Evolutionary conservation across 2,329 filamentous ascomycete species (phyloP).

Genomic region (Pseudocercospora vitis): DNA sequence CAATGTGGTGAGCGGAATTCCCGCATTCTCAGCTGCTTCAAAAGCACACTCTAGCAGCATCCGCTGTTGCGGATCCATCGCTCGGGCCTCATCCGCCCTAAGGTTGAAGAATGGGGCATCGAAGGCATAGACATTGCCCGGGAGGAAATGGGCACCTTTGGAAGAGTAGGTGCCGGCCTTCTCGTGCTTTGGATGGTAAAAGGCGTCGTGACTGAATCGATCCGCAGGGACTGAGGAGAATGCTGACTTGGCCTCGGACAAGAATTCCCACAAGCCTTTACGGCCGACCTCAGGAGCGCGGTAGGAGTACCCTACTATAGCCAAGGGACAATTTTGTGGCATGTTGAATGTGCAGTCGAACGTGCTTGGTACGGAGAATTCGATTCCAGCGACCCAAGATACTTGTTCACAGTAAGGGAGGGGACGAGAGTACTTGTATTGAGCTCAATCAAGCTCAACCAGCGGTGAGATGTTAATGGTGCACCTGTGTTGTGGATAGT

Average conservation of each 20-base stretch:
- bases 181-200: conserved; percentile 22
- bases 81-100: conserved; percentile 1
- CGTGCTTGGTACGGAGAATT: too few relatives aligned
- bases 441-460: too few relatives aligned
- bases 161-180: conserved; percentile 1
- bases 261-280: neutral
- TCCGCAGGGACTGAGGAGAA: conserved; percentile 19
- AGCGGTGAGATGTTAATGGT: too few relatives aligned
- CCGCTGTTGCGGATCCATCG: conserved; percentile 19
- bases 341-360: too few relatives aligned
- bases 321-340: too few relatives aligned
- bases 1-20: conserved; percentile 8
- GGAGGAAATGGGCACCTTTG: conserved; percentile 10
- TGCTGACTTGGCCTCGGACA: neutral
- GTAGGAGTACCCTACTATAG: conserved; percentile 3
- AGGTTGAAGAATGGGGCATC: conserved; percentile 17
- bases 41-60: conserved; percentile 11
- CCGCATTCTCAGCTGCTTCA: conserved; percentile 44
- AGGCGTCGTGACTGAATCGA: conserved; percentile 26
- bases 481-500: too few relatives aligned
- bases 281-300: conserved; percentile 2
- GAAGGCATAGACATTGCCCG: conserved; percentile 8
- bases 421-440: too few relatives aligned
- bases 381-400: too few relatives aligned
- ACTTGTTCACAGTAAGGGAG: too few relatives aligned